Evolutionary conservation across 192 early-diverging fungal genomes (phyloP).

Genomic region (Chytriomyces hyalinus): DNA sequence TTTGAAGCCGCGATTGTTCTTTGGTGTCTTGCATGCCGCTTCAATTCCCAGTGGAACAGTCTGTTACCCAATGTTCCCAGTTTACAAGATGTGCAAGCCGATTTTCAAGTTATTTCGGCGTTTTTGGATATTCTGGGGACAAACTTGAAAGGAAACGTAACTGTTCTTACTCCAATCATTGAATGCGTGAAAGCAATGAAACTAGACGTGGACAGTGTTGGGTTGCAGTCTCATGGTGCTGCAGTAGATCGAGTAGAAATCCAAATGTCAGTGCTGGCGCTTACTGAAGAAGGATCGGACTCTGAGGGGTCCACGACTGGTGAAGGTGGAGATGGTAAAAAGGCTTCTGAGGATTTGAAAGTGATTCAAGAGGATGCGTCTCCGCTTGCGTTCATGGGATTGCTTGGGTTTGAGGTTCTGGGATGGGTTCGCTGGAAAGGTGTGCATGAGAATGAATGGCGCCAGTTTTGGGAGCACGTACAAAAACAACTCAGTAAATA

Average conservation of each 20-base stretch:
- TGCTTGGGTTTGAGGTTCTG: slow-evolving; percentile 6
- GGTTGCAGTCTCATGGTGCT: too few species aligned
- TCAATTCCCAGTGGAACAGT: not conserved
- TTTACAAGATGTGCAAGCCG: not conserved
- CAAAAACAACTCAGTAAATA: too few species aligned
- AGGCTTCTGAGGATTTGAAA: not conserved
- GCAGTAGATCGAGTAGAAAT: not conserved
- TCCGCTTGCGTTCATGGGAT: slow-evolving; percentile 8
- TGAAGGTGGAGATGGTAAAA: not conserved
- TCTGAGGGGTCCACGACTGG: too few species aligned
- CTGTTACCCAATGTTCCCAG: not conserved
- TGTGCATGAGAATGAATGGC: not conserved
- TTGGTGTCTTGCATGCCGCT: not conserved
- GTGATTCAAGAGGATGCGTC: not conserved
- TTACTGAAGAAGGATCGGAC: not conserved
- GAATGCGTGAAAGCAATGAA: not conserved
- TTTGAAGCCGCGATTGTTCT: not conserved
- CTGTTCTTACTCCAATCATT: not conserved
- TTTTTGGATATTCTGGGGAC: not conserved
- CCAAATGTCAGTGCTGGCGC: not conserved
- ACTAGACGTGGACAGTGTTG: not conserved
- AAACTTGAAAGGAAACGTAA: not conserved
- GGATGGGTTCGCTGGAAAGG: slow-evolving; percentile 6
- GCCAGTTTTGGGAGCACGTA: slow-evolving; percentile 1
- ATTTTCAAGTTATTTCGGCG: not conserved